Conservation (phyloP, 2,329 filamentous ascomycete genomes). For the Alternaria viburni region DNA sequence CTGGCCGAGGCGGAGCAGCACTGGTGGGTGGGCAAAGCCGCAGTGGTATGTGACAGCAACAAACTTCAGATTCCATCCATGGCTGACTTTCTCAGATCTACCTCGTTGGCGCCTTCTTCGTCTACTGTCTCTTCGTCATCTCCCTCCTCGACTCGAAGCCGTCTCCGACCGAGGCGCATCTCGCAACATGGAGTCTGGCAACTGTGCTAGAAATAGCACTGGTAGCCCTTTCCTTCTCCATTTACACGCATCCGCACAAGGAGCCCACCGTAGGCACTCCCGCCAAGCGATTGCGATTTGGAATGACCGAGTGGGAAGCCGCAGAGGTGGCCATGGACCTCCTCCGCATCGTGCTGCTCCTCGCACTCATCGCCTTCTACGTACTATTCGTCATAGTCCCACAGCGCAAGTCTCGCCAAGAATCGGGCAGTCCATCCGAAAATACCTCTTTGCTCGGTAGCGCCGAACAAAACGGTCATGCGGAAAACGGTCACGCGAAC, state of each 20-base stretch:
- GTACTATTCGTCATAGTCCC: constrained; percentile 56
- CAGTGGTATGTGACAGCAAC: constrained; percentile 65
- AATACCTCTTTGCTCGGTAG: constrained; percentile 67
- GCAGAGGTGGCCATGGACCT: constrained; percentile 71
- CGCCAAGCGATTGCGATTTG: constrained; percentile 28
- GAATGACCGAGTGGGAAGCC: constrained; percentile 65
- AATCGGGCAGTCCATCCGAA: constrained; percentile 56
- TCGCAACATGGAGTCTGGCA: constrained; percentile 78
- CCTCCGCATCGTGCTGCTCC: constrained; percentile 70
- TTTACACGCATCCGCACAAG: constrained; percentile 72
- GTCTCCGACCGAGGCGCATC: constrained; percentile 80
- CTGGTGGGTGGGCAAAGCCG: constrained; percentile 84
- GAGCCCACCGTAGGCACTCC: constrained; percentile 59
- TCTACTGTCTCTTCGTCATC: constrained; percentile 84
- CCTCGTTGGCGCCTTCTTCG: constrained; percentile 81
- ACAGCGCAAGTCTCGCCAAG: constrained; percentile 24
- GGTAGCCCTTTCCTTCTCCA: constrained; percentile 69
- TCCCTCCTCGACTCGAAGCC: constrained; percentile 84
- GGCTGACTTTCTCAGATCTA: constrained; percentile 69
- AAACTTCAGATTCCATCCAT: too few relatives aligned
- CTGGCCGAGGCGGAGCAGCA: constrained; percentile 67
- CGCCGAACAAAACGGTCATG: constrained; percentile 51
- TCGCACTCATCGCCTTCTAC: constrained; percentile 67
- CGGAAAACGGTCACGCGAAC: constrained; percentile 58
- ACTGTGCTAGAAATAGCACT: constrained; percentile 76